Conservation (phyloP, 164 flowering plant species). For the Aristolochia fimbriata region DNA sequence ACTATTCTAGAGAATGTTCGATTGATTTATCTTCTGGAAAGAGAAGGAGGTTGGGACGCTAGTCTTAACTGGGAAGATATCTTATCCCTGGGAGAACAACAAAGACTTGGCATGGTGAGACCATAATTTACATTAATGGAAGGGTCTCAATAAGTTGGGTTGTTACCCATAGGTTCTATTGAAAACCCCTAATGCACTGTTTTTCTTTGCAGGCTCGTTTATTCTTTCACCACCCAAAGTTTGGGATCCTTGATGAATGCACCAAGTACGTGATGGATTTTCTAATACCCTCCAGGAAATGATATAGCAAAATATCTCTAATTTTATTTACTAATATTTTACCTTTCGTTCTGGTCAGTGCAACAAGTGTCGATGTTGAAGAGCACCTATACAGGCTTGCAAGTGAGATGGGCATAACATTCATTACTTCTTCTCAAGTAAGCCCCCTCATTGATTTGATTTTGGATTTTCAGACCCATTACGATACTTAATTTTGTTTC, state of each 20-base stretch:
- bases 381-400: slow-evolving; percentile 92
- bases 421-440: slow-evolving; percentile 93
- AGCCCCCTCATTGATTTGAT: slow-evolving; percentile 2
- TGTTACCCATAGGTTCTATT: background rate
- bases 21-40: slow-evolving; percentile 71
- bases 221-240: slow-evolving; percentile 89
- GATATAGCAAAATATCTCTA: background rate
- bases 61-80: slow-evolving; percentile 83
- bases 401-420: slow-evolving; percentile 67
- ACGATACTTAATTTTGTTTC: slow-evolving; percentile 2
- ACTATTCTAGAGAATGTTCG: slow-evolving; percentile 75
- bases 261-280: slow-evolving; percentile 60
- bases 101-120: slow-evolving; percentile 95
- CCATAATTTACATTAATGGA: background rate
- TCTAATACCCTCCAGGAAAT: background rate
- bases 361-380: slow-evolving; percentile 96
- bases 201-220: slow-evolving; percentile 60
- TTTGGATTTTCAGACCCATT: background rate
- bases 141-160: background rate
- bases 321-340: background rate
- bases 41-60: slow-evolving; percentile 83
- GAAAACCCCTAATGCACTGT: background rate
- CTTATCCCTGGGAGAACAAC: slow-evolving; percentile 97
- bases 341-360: slow-evolving; percentile 35
- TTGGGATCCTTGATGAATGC: slow-evolving; percentile 96